Evolutionary conservation across 179 eudicot species (phyloP), one percentile per base, ranked within the genome.

Genomic region (Carnegiea gigantea): DNA sequence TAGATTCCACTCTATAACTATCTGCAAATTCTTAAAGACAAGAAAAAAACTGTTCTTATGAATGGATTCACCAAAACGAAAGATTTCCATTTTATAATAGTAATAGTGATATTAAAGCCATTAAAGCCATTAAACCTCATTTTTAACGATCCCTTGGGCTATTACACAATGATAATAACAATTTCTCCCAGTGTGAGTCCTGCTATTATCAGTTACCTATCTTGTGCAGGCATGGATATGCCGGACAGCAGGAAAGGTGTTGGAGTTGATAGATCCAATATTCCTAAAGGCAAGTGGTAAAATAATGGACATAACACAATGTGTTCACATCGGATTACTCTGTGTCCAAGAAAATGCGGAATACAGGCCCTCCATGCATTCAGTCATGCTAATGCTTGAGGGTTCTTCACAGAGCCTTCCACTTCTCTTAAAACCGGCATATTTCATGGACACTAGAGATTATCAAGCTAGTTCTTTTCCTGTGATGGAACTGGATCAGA

Each of bases 301-400:
- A 28, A 76, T 2, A 1, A 65, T 20, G 15, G 83, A 81, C 30
- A 65, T 81, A 4, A 65, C 26, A 33, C 79, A 65, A 33, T 49
- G 79, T 33, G 65, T 81, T 26, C 79, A 81, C 17, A 75, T 81
- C 9, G 79, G 79, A 36, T 67, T 81, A 48, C 79, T 81, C 51
- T 81, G 83, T 46, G 83, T 81, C 26, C 83, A 81, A 75, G 79
- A 81, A 48, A 51, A 76, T n/a, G 68, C 70, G 5, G 30, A n/a
- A 17, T 20, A 21, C 36, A 75, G 83, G 40, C 83, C 83, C 28
- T 30, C 79, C 65, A 81, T 75, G 83, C 65, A 24, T 67, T 38
- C 68, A 65, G 83, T 81, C 6, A 48, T 81, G 51, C 53, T 75
- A 67, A 48, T 67, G 75, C 79, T 81, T 49, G 79, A 81, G 33